Percentiles rank a stretch among this genome's conserved stretches.
These are phyloP conservation scores for Rhododendron kiyosumense DNA, from an alignment of 148 eudicot genomes.

Conservation along the genomic window DNA sequence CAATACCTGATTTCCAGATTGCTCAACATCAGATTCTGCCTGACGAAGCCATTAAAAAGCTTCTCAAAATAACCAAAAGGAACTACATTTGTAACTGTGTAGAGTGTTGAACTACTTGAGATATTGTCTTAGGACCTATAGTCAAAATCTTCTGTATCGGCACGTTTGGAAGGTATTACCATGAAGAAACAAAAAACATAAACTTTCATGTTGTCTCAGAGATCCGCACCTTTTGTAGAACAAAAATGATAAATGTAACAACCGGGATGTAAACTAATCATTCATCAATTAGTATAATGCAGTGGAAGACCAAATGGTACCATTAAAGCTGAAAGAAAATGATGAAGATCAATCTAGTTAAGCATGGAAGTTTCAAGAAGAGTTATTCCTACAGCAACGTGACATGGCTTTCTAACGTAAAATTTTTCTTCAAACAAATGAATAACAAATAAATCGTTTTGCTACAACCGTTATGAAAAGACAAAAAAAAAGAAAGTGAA, in stretches of 20 bases:
- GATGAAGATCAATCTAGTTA: not conserved
- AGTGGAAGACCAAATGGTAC: not conserved
- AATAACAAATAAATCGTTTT: not conserved
- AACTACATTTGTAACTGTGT: not conserved
- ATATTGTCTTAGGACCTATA: not conserved
- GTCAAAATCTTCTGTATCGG: not conserved
- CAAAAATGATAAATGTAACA: not conserved
- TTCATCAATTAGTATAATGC: not conserved
- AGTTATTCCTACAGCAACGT: not conserved
- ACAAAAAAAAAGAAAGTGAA: not conserved
- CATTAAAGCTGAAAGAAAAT: not conserved
- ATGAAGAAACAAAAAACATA: not conserved
- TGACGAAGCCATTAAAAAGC: not conserved
- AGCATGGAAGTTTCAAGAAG: not conserved
- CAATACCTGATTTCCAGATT: not conserved
- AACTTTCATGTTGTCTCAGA: not conserved
- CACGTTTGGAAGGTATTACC: not conserved
- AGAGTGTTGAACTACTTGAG: not conserved
- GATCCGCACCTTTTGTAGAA: not conserved
- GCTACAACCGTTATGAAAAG: not conserved
- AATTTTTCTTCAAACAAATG: not conserved
- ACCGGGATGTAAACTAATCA: not conserved
- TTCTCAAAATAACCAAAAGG: not conserved
- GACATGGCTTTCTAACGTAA: not conserved
- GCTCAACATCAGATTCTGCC: not conserved